Base-by-base conservation (phyloP, 495 filamentous ascomycete genomes). In the Penicillium crystallinum region DNA sequence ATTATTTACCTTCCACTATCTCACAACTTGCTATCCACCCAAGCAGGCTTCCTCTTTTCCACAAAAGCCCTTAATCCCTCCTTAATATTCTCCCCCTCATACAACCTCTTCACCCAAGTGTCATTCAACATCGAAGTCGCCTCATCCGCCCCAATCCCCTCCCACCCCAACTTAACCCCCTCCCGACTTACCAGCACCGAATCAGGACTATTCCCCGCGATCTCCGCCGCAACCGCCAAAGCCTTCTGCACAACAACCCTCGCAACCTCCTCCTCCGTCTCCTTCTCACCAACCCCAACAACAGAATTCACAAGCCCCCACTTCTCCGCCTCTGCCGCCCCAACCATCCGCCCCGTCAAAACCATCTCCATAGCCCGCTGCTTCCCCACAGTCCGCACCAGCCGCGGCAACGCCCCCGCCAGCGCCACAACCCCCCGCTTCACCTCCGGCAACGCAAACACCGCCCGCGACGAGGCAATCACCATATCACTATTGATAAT, bases 61-160 rank as follows among this genome's bases (percentile, higher is more conserved):
- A 88, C 81, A 77, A 96, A 95, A 48, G 86, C 87, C 72, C 57
- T 75, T 46, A 95, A 67, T 0, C 89, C 90, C 72, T 95, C 90
- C 64, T 74, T 80, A 57, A 89, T 85, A 75, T 95, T 95, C 69
- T 89, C 82, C 5, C 88, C 90, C 19, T 65, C 75, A 48, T 84
- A 73, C 57, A 96, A 76, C 62, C 74, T 65, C 54, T 61, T 69
- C 62, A 77, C 86, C 79, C 81, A 77, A 6, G 77, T 80, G 53
- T 79, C 77, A 38, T 73, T 67, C 59, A 88, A 56, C 39, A 80
- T 60, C 49, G 74, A 73, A 30, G 81, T 86, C 31, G 68, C 87
- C 67, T 85, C 79, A 61, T 86, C 83, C 36, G 81, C 84, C 7
- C 85, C 82, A 3, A 81, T 63, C 4, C 79, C 79, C 64, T 89